A percentile compares a stretch with the other conserved stretches of the same genome.
phyloP scores from a whole-genome alignment of 75 land plant genomes.

The Chamaecyparis obtusa region DNA sequence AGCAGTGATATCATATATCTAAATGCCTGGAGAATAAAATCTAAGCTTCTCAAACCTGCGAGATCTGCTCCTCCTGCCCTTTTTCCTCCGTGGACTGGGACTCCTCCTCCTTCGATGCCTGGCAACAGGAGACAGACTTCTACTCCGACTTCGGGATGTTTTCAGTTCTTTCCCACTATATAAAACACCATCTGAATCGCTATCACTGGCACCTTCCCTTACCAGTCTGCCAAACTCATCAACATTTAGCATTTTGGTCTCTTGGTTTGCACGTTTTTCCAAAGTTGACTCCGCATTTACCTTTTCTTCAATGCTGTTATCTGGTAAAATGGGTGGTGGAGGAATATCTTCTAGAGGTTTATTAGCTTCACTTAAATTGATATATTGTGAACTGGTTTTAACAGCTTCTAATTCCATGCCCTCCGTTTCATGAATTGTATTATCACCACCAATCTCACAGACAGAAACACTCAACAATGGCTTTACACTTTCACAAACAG shows the following conservation, averaged over 20 bases:
- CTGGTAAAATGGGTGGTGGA: background rate
- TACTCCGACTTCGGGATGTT: slow-evolving; percentile 35
- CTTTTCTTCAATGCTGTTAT: background rate
- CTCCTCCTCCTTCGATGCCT: slow-evolving; percentile 45
- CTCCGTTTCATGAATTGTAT: background rate
- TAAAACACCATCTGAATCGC: slow-evolving; percentile 51
- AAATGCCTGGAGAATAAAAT: background rate
- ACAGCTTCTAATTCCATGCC: background rate
- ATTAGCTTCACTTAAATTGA: background rate
- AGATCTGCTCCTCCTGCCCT: slow-evolving; percentile 53
- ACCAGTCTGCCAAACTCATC: slow-evolving; percentile 80
- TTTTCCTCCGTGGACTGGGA: slow-evolving; percentile 46
- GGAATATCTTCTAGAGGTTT: background rate
- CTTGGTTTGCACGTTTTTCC: slow-evolving; percentile 16
- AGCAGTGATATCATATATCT: background rate
- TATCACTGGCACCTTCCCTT: slow-evolving; percentile 53
- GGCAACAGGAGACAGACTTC: slow-evolving; percentile 47
- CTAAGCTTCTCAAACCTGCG: slow-evolving; percentile 38
- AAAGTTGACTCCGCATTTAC: slow-evolving; percentile 7
- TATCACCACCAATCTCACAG: background rate
- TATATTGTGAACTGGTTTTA: background rate
- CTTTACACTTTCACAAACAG: background rate
- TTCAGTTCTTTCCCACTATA: slow-evolving; percentile 23
- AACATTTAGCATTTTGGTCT: slow-evolving; percentile 11
- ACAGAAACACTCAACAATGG: background rate